Conservation (phyloP, 139 green algal species). For the Coelastrella sp. region DNA sequence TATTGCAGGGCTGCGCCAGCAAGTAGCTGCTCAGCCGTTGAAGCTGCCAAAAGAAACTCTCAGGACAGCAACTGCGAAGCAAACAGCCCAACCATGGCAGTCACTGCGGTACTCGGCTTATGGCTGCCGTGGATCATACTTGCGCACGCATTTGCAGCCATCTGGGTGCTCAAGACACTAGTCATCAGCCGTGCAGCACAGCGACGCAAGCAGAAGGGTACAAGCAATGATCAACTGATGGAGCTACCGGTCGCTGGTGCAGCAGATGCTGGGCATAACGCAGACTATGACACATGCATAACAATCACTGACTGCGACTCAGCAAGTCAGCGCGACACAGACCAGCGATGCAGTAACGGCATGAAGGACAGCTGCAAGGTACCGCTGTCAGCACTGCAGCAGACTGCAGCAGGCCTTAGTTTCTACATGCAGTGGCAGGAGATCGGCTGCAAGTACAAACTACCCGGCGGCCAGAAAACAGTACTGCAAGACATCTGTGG, state of each 20-base stretch:
- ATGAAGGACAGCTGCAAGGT: neutral
- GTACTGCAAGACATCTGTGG: slow-evolving; percentile 50
- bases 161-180: slow-evolving; percentile 36
- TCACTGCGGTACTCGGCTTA: neutral
- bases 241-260: neutral
- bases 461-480: neutral
- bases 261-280: neutral
- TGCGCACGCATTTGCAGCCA: slow-evolving; percentile 34
- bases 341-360: neutral
- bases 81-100: too few species aligned
- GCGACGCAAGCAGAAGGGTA: neutral
- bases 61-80: too few species aligned
- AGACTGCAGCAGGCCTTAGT: neutral
- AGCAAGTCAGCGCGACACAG: neutral
- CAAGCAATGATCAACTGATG: neutral
- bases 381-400: slow-evolving; percentile 1
- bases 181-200: neutral
- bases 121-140: slow-evolving; percentile 30
- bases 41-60: too few species aligned
- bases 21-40: too few species aligned
- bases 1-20: too few species aligned
- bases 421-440: slow-evolving; percentile 43
- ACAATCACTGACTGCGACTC: neutral
- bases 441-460: slow-evolving; percentile 45
- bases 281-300: neutral